Evolutionary conservation across 768 basidiomycete species (phyloP), one percentile per base, ranked within the genome.

Genomic region (Russula griseocarnosa): DNA sequence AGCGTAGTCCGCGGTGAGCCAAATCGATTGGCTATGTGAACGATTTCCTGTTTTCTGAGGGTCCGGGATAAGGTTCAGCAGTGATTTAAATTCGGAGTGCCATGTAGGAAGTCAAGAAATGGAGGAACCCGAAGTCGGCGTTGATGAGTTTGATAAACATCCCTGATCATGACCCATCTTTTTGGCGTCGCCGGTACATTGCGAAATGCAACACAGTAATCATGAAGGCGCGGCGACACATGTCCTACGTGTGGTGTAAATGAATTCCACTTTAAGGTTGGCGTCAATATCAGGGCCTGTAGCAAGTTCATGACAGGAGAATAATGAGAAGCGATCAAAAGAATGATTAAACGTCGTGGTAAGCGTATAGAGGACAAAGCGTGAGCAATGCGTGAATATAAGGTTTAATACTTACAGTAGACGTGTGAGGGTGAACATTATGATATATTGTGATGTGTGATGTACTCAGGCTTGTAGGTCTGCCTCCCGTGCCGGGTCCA

Each of bases 111-210:
- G 50, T 5, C 36, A 13, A 36, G 36, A 18, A 60, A 52, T 44
- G 28, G 42, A 46, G 6, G 30, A 54, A 13, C 54, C 42, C 60
- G 40, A 9, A 34, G 24, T 16, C 28, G 20, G 13, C 22, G 7
- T 46, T 14, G 59, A 60, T 53, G 30, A 11, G 38, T 13, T 18
- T n/a, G 51, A 60, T 60, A 53, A 44, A n/a, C n/a, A n/a, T n/a
- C n/a, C 28, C 11, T 42, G 44, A 9, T 20, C 18, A 42, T n/a
- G n/a, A n/a, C 20, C 44, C 38, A 18, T 18, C 16, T 40, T 40
- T 40, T 40, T 16, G 38, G 36, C 16, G 7, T 26, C 24, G 8
- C 20, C 7, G 20, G 1, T 34, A 22, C 34, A 22, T 42, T 60
- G 26, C 8, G 36, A 34, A 11, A 11, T 18, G 49, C 18, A 20